Percentiles rank a stretch among this genome's conserved stretches.
Conservation (phyloP, 2,329 filamentous ascomycete genomes). For the Claviceps citrina region DNA sequence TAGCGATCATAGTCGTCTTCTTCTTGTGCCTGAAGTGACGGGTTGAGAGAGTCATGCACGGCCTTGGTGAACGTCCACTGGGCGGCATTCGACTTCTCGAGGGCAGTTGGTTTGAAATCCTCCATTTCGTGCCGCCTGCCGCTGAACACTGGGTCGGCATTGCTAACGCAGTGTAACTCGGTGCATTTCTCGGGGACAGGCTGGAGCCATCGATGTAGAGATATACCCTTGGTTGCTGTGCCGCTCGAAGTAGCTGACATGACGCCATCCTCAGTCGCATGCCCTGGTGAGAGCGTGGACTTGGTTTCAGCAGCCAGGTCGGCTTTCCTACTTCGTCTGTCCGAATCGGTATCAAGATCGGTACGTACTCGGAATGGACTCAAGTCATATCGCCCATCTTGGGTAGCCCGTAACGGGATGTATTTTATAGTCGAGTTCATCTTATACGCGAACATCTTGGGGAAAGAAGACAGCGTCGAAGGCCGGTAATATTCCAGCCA, state of each 20-base stretch:
- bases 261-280: conserved; percentile 23
- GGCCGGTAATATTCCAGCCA: conserved; percentile 97
- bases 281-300: conserved; percentile 20
- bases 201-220: conserved; percentile 48
- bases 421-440: conserved; percentile 83
- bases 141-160: background rate
- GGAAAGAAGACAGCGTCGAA: conserved; percentile 70
- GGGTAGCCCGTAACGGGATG: conserved; percentile 57
- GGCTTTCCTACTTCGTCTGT: conserved; percentile 49
- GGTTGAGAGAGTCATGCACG: conserved; percentile 72
- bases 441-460: conserved; percentile 83
- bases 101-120: conserved; percentile 39
- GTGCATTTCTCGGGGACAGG: conserved; percentile 24
- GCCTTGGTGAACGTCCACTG: conserved; percentile 84
- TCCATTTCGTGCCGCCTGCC: conserved; percentile 1
- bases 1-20: conserved; percentile 79
- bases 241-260: conserved; percentile 25
- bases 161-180: conserved; percentile 1
- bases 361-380: conserved; percentile 76
- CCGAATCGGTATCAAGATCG: conserved; percentile 42
- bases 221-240: conserved; percentile 31
- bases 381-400: conserved; percentile 63
- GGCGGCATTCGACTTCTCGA: conserved; percentile 66
- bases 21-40: conserved; percentile 61
- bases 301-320: conserved; percentile 56